Conservation (phyloP, 176 grass and related monocot species). For the Puccinellia tenuiflora region DNA sequence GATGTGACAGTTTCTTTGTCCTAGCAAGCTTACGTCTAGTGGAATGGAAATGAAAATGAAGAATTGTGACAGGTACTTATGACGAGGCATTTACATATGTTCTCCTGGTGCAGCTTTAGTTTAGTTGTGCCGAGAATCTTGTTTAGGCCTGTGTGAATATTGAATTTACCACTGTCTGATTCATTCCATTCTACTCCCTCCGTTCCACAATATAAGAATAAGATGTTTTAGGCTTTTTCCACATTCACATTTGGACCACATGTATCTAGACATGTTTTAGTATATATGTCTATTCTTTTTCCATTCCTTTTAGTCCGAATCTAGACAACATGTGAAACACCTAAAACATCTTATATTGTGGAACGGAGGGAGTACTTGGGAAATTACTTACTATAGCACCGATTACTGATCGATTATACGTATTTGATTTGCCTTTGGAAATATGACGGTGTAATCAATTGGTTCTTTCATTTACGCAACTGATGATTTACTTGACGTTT, state of each 20-base stretch:
- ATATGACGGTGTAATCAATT: background rate
- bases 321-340: no score
- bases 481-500: background rate
- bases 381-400: background rate
- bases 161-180: slow-evolving; percentile 17
- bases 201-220: no score
- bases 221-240: no score
- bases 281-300: no score
- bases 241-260: no score
- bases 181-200: slow-evolving; percentile 16
- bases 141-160: slow-evolving; percentile 14
- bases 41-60: slow-evolving; percentile 56
- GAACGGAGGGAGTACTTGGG: no score
- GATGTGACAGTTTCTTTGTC: background rate
- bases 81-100: slow-evolving; percentile 14
- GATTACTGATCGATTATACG: background rate
- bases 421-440: background rate
- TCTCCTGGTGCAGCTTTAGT: slow-evolving; percentile 28
- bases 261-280: no score
- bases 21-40: background rate
- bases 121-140: slow-evolving; percentile 22
- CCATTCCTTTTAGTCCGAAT: no score
- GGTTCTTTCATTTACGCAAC: background rate
- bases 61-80: slow-evolving; percentile 44
- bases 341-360: no score